Evolutionary conservation across 345 rosid species (phyloP).

Genomic region (Bretschneidera sinensis): DNA sequence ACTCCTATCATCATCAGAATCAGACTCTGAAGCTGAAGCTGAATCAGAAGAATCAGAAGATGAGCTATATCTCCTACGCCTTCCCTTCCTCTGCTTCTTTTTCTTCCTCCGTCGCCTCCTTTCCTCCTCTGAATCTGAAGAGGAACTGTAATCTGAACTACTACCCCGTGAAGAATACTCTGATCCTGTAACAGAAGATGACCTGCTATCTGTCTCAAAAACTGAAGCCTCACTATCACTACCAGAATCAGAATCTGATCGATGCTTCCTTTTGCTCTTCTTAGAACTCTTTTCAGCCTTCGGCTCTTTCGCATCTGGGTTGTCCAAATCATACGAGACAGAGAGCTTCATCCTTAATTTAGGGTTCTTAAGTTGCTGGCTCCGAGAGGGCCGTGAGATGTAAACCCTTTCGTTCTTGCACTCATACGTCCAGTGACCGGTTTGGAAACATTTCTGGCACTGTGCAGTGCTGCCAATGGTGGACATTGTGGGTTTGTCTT

Average conservation of each 20-base stretch:
- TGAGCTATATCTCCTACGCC: constrained; percentile 59
- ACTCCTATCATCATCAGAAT: constrained; percentile 65
- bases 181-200: constrained; percentile 53
- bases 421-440: constrained; percentile 94
- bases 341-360: constrained; percentile 62
- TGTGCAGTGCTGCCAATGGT: constrained; percentile 46
- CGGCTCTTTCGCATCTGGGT: constrained; percentile 37
- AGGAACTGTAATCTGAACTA: constrained; percentile 61
- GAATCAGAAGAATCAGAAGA: constrained; percentile 81
- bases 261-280: constrained; percentile 88
- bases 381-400: constrained; percentile 83
- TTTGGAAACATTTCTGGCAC: constrained; percentile 93
- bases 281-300: constrained; percentile 45
- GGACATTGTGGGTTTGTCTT: constrained; percentile 59
- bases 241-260: constrained; percentile 52
- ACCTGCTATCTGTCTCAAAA: constrained; percentile 71
- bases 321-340: constrained; percentile 52
- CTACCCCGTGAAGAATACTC: constrained; percentile 62
- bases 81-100: constrained; percentile 66
- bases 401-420: constrained; percentile 95
- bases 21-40: constrained; percentile 59
- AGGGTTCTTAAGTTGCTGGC: constrained; percentile 93
- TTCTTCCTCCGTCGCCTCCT: constrained; percentile 58
- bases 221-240: constrained; percentile 91
- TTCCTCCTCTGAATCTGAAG: constrained; percentile 75